Percentiles rank a stretch among this genome's conserved stretches.
phyloP scores from a whole-genome alignment of 345 rosid genomes.

The Fremontodendron californicum region DNA sequence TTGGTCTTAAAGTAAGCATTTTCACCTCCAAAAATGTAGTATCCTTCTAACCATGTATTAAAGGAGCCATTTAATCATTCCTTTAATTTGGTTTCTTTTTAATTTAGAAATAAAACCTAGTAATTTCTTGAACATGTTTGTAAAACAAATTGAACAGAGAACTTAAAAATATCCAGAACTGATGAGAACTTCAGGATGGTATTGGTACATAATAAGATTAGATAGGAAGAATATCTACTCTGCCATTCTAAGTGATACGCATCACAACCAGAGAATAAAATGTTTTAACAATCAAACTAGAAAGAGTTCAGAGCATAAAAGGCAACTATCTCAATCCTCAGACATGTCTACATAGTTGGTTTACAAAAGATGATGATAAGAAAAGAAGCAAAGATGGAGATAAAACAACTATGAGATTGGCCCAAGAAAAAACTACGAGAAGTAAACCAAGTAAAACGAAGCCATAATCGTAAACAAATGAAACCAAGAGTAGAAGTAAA shows the following conservation, averaged over 20 bases:
- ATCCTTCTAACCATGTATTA: background rate
- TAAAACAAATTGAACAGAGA: background rate
- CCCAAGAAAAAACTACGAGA: background rate
- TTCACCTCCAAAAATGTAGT: background rate
- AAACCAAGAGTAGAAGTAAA: slow-evolving; percentile 8
- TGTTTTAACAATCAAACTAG: background rate
- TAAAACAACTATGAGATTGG: background rate
- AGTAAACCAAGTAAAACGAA: background rate
- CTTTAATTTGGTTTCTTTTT: background rate
- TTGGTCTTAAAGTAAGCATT: background rate
- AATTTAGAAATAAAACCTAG: background rate
- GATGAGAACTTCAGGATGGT: background rate
- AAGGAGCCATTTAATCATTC: background rate
- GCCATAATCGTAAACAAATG: background rate
- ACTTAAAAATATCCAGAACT: background rate
- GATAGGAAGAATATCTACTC: background rate
- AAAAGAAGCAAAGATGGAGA: background rate
- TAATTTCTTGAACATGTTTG: background rate
- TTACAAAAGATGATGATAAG: background rate
- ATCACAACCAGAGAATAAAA: background rate
- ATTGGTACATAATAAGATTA: background rate
- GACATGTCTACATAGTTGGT: background rate
- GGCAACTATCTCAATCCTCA: background rate
- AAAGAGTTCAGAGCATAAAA: background rate
- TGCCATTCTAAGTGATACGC: background rate